Conservation (phyloP, 306 rosid species). For the Vachellia collinsii region DNA sequence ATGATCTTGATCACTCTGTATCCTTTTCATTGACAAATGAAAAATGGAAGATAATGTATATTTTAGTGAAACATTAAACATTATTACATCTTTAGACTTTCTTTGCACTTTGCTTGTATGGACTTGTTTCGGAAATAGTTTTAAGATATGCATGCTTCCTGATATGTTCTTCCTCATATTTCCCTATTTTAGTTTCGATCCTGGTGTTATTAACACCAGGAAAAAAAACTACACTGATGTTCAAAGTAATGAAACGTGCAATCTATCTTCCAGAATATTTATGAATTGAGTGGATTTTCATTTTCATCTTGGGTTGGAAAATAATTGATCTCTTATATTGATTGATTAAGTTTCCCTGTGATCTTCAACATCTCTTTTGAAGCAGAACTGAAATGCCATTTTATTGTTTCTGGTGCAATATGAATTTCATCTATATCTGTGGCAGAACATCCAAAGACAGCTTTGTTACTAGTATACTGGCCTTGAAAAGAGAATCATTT, state of each 20-base stretch:
- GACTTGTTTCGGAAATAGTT: conserved; percentile 1
- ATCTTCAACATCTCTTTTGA: conserved; percentile 27
- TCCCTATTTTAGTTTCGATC: conserved; percentile 5
- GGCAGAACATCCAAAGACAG: conserved; percentile 3
- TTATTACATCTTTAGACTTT: conserved; percentile 7
- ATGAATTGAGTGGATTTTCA: conserved; percentile 15
- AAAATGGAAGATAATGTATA: neutral
- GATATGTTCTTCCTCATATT: neutral
- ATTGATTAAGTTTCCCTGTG: conserved; percentile 4
- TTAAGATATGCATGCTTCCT: neutral
- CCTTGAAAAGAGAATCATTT: conserved; percentile 1
- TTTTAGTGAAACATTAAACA: neutral
- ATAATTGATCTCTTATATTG: conserved; percentile 7
- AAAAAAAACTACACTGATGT: neutral
- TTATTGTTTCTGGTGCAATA: neutral
- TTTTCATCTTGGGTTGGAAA: neutral
- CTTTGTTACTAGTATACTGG: conserved; percentile 7
- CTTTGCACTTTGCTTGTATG: conserved; percentile 25
- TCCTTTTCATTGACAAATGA: conserved; percentile 10
- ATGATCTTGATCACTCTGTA: neutral
- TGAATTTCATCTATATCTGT: conserved; percentile 19
- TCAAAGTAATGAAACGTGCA: conserved; percentile 3
- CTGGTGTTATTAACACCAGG: conserved; percentile 14
- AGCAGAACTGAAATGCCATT: conserved; percentile 9
- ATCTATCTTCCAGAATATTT: neutral